Percentiles rank a stretch among this genome's conserved stretches.
phyloP scores from a whole-genome alignment of 2,329 filamentous ascomycete genomes.

The Paracoccidioides brasiliensis region DNA sequence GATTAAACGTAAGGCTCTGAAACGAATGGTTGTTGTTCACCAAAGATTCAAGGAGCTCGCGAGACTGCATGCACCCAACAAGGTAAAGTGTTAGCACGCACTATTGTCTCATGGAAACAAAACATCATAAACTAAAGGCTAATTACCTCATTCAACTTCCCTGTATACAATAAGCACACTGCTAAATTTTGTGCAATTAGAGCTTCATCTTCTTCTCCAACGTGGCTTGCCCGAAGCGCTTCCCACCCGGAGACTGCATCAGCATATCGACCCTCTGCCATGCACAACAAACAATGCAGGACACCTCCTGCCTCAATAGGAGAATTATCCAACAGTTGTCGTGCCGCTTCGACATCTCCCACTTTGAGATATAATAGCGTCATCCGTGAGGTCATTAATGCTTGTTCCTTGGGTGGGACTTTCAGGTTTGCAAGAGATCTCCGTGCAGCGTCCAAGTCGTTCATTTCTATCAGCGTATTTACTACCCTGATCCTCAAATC shows the following conservation, averaged over 20 bases:
- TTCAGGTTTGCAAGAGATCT: constrained; percentile 54
- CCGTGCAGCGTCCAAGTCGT: constrained; percentile 67
- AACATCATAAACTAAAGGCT: neutral
- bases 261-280: constrained; percentile 64
- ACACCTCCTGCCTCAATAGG: constrained; percentile 17
- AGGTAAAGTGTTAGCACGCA: neutral
- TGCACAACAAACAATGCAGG: constrained; percentile 52
- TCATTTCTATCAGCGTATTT: constrained; percentile 51
- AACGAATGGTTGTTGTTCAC: constrained; percentile 53
- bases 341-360: constrained; percentile 60
- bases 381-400: constrained; percentile 27
- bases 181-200: constrained; percentile 72
- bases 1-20: constrained; percentile 72
- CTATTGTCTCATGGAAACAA: neutral
- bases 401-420: constrained; percentile 18
- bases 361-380: constrained; percentile 64
- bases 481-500: constrained; percentile 58
- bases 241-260: constrained; percentile 52
- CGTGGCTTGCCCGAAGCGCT: constrained; percentile 35
- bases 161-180: constrained; percentile 71
- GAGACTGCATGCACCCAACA: constrained; percentile 43
- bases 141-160: constrained; percentile 56
- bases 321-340: constrained; percentile 35
- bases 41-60: constrained; percentile 52
- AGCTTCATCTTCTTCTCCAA: constrained; percentile 40